Evolutionary conservation across 225 moss, liverwort and hornwort species (phyloP).

Genomic region (Pleurozium schreberi): DNA sequence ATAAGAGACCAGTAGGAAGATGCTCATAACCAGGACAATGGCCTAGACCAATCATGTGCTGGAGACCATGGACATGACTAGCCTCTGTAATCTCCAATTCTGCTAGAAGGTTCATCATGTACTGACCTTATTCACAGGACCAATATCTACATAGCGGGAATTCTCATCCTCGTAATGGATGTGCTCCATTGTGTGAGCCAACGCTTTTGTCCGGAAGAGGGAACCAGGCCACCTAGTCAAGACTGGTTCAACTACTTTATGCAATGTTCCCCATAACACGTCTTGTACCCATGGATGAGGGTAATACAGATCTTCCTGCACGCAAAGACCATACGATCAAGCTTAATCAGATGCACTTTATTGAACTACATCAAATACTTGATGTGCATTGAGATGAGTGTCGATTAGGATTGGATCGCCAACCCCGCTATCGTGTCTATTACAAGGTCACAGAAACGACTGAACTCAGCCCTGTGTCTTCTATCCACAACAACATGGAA

Average conservation of each 20-base stretch:
- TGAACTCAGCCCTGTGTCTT: not conserved
- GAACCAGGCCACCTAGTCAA: conserved; percentile 80
- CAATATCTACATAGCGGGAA: conserved; percentile 47
- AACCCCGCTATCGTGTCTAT: not conserved
- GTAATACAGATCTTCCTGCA: conserved; percentile 93
- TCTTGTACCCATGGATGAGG: conserved; percentile 83
- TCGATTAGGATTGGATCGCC: not conserved
- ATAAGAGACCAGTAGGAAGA: not conserved
- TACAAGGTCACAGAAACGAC: not conserved
- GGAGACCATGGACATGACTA: not conserved
- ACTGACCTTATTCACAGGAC: conserved; percentile 93
- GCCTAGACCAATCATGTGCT: not conserved
- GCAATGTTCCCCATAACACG: conserved; percentile 72
- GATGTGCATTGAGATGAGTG: not conserved
- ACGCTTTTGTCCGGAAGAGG: conserved; percentile 51
- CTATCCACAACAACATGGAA: not conserved
- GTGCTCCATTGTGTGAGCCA: conserved; percentile 66
- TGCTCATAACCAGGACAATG: not conserved
- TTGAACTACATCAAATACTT: not conserved
- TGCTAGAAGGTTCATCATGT: not conserved
- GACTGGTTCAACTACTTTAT: conserved; percentile 69
- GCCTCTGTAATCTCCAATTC: not conserved
- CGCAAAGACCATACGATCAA: not conserved
- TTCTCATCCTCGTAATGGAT: conserved; percentile 95
- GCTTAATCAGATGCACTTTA: not conserved